Percentiles rank a stretch among this genome's conserved stretches.
Conservation (phyloP, 2,329 filamentous ascomycete genomes). For the Exophiala alcalophila region DNA sequence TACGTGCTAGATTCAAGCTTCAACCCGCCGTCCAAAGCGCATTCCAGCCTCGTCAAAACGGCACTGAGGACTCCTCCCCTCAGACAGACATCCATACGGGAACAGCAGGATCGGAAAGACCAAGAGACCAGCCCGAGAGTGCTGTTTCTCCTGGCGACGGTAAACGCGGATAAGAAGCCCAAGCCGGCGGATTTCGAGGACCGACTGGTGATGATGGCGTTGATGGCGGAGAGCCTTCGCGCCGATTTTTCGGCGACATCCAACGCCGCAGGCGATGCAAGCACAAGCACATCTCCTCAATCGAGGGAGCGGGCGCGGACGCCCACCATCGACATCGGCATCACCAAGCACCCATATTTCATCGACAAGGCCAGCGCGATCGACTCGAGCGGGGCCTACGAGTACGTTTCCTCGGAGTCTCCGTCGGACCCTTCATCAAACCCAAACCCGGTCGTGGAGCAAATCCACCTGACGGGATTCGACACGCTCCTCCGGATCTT, state of each 20-base stretch:
- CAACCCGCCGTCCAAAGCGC: slow-evolving; percentile 62
- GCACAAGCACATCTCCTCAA: no score
- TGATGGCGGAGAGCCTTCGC: slow-evolving; percentile 46
- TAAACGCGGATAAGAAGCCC: slow-evolving; percentile 63
- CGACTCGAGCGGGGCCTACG: slow-evolving; percentile 38
- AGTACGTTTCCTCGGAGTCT: background rate
- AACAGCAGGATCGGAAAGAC: background rate
- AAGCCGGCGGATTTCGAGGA: slow-evolving; percentile 50
- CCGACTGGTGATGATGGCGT: slow-evolving; percentile 48
- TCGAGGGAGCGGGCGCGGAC: no score
- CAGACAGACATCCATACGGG: slow-evolving; percentile 24
- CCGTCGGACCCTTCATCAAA: background rate
- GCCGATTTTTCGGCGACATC: background rate
- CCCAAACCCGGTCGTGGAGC: slow-evolving; percentile 32
- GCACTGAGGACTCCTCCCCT: slow-evolving; percentile 48
- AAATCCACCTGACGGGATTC: slow-evolving; percentile 49
- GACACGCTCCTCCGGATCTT: slow-evolving; percentile 51
- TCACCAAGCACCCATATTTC: slow-evolving; percentile 50
- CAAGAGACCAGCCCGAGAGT: slow-evolving; percentile 43
- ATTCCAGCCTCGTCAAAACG: slow-evolving; percentile 54
- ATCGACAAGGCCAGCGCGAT: slow-evolving; percentile 48
- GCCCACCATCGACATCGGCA: slow-evolving; percentile 45
- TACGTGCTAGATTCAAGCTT: slow-evolving; percentile 66
- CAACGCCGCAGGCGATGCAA: background rate
- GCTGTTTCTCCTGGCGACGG: slow-evolving; percentile 59